A percentile compares a stretch with the other conserved stretches of the same genome.
Conservation (phyloP, 345 rosid genomes). For the Bretschneidera sinensis region DNA sequence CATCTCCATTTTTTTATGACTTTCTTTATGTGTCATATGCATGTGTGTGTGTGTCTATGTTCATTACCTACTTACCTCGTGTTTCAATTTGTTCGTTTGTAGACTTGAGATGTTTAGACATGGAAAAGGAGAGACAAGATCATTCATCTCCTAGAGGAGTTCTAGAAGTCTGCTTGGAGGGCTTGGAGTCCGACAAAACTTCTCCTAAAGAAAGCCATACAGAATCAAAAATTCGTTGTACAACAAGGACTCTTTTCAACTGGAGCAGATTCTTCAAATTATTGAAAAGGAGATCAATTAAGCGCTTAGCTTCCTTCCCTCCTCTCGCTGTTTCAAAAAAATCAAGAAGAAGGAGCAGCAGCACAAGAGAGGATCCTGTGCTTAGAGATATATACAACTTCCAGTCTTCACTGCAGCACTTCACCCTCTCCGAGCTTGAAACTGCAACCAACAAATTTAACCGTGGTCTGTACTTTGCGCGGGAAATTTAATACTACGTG, state of each 20-base stretch:
- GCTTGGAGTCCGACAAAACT: constrained; percentile 16
- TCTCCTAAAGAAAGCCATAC: constrained; percentile 9
- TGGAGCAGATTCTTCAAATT: constrained; percentile 67
- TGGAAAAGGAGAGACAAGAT: constrained; percentile 43
- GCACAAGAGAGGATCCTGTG: constrained; percentile 30
- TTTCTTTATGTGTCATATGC: background rate
- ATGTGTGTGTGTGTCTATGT: background rate
- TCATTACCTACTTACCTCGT: background rate
- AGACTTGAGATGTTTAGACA: constrained; percentile 47
- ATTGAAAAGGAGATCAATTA: constrained; percentile 59
- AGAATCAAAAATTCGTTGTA: constrained; percentile 17
- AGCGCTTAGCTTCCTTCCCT: constrained; percentile 45
- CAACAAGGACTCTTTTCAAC: constrained; percentile 36
- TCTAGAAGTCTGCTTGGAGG: constrained; percentile 50
- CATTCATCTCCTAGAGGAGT: constrained; percentile 61
- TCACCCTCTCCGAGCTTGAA: constrained; percentile 55
- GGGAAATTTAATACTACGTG: too few species aligned
- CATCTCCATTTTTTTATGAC: background rate
- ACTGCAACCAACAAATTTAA: constrained; percentile 68
- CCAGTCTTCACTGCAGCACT: constrained; percentile 55
- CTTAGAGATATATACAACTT: constrained; percentile 52
- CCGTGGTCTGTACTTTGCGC: constrained; percentile 32
- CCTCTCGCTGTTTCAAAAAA: constrained; percentile 32
- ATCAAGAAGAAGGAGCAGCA: constrained; percentile 38
- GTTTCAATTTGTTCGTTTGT: constrained; percentile 3